Conservation (phyloP, 2,329 filamentous ascomycete species). For the Cladosporium colombiae region DNA sequence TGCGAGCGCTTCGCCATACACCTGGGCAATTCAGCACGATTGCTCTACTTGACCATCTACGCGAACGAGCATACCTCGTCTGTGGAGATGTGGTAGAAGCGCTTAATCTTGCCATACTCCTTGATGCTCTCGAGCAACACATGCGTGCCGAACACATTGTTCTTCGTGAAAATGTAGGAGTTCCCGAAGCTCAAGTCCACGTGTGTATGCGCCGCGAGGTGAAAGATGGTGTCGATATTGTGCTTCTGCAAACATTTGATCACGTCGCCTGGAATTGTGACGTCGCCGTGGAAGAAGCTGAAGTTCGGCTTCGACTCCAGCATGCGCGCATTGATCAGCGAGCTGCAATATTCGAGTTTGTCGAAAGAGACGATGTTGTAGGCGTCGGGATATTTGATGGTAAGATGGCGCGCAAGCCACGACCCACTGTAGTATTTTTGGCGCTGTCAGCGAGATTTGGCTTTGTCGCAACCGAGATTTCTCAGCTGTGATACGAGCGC, state of each 20-base stretch:
- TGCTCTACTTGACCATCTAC: slow-evolving; percentile 18
- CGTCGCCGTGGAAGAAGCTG: slow-evolving; percentile 75
- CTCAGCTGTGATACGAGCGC: slow-evolving; percentile 12
- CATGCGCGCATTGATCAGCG: slow-evolving; percentile 74
- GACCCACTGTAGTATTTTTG: slow-evolving; percentile 60
- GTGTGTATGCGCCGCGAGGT: slow-evolving; percentile 84
- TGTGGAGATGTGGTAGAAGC: slow-evolving; percentile 80
- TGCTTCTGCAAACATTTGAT: slow-evolving; percentile 69
- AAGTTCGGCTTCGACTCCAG: slow-evolving; percentile 72
- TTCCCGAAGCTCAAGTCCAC: slow-evolving; percentile 82
- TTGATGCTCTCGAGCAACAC: slow-evolving; percentile 76
- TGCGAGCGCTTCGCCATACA: slow-evolving; percentile 76
- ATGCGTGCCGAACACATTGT: slow-evolving; percentile 83
- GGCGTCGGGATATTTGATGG: slow-evolving; percentile 68
- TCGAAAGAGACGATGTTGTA: slow-evolving; percentile 84
- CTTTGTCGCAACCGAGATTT: slow-evolving; percentile 23
- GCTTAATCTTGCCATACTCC: slow-evolving; percentile 63
- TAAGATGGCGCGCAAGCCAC: slow-evolving; percentile 79
- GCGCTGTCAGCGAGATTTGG: slow-evolving; percentile 13
- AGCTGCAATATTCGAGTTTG: slow-evolving; percentile 81
- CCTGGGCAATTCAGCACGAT: slow-evolving; percentile 46
- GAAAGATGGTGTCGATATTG: slow-evolving; percentile 76
- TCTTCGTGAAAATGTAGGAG: slow-evolving; percentile 77
- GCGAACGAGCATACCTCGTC: slow-evolving; percentile 52
- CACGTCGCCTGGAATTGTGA: slow-evolving; percentile 70